phyloP scores from a whole-genome alignment of 371 early-diverging fungal species.

The Capillidium heterosporum region DNA sequence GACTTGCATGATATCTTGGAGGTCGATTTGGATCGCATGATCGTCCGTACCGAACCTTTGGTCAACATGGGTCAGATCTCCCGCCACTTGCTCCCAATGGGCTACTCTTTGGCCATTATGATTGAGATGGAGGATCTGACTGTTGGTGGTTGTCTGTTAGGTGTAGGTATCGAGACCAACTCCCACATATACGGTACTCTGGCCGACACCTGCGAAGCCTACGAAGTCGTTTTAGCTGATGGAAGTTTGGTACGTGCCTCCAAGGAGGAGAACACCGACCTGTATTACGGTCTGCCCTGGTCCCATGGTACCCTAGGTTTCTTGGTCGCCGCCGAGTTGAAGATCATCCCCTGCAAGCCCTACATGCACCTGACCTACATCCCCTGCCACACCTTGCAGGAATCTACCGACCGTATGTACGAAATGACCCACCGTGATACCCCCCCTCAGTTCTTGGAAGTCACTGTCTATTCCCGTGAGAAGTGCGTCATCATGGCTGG shows the following conservation, averaged over 20 bases:
- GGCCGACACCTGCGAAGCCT: slow-evolving; percentile 15
- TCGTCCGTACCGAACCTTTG: slow-evolving; percentile 18
- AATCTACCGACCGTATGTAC: slow-evolving; percentile 8
- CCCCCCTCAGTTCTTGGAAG: slow-evolving; percentile 18
- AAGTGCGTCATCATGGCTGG: slow-evolving; percentile 19
- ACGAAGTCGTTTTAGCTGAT: slow-evolving; percentile 18
- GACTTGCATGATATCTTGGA: slow-evolving; percentile 20
- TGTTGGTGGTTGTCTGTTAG: slow-evolving; percentile 20
- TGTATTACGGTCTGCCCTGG: slow-evolving; percentile 24
- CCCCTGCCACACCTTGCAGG: slow-evolving; percentile 11
- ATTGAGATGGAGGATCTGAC: slow-evolving; percentile 23
- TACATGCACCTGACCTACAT: slow-evolving; percentile 14
- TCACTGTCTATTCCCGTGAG: slow-evolving; percentile 15
- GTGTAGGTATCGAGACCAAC: slow-evolving; percentile 20
- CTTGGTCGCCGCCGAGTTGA: slow-evolving; percentile 16
- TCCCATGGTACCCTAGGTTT: slow-evolving; percentile 23
- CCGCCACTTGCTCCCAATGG: slow-evolving; percentile 15
- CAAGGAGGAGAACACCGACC: slow-evolving; percentile 16
- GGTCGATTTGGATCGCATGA: slow-evolving; percentile 12
- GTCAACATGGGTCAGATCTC: slow-evolving; percentile 21
- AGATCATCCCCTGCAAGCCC: slow-evolving; percentile 20
- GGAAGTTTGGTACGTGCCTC: slow-evolving; percentile 16
- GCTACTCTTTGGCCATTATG: slow-evolving; percentile 18
- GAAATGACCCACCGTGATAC: slow-evolving; percentile 11
- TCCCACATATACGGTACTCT: slow-evolving; percentile 24